Evolutionary conservation across 1,284 basidiomycete species (phyloP).

Genomic region (Trichosporon ovoides): DNA sequence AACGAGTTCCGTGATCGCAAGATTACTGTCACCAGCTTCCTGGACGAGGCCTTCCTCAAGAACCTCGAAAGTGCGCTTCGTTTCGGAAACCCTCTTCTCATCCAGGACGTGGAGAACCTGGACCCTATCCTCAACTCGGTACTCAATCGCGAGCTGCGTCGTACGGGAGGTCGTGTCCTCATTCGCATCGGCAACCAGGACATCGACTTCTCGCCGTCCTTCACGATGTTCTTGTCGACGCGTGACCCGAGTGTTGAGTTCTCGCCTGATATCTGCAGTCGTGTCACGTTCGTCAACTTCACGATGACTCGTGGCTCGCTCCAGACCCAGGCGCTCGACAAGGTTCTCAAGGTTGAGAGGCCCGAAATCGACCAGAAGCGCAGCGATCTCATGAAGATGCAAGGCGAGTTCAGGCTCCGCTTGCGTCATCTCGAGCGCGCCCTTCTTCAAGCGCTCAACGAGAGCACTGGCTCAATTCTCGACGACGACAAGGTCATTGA

Average conservation of each 20-base stretch:
- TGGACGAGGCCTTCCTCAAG: conserved; percentile 98
- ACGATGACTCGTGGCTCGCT: conserved; percentile 98
- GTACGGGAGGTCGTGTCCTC: conserved; percentile 92
- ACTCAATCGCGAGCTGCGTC: conserved; percentile 90
- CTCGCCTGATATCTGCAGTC: conserved; percentile 96
- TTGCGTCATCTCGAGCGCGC: conserved; percentile 89
- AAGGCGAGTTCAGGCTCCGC: conserved; percentile 93
- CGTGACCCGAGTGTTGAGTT: conserved; percentile 96
- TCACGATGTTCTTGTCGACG: conserved; percentile 98
- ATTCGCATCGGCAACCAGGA: conserved; percentile 98
- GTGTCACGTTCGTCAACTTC: conserved; percentile 99
- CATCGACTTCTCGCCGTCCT: conserved; percentile 98
- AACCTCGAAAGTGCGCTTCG: conserved; percentile 97
- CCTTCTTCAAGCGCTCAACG: conserved; percentile 91
- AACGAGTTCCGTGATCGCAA: conserved; percentile 95
- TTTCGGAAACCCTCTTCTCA: conserved; percentile 94
- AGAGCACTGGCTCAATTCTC: conserved; percentile 92
- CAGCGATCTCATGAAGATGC: conserved; percentile 96
- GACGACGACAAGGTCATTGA: conserved; percentile 99
- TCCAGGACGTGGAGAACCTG: conserved; percentile 95
- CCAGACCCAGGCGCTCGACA: conserved; percentile 95
- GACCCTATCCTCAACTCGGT: conserved; percentile 98
- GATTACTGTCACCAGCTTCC: conserved; percentile 96
- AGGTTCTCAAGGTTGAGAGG: conserved; percentile 92
- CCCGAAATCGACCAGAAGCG: conserved; percentile 95